Conservation (phyloP, 2,329 filamentous ascomycete species). For the Fusarium coffeatum region DNA sequence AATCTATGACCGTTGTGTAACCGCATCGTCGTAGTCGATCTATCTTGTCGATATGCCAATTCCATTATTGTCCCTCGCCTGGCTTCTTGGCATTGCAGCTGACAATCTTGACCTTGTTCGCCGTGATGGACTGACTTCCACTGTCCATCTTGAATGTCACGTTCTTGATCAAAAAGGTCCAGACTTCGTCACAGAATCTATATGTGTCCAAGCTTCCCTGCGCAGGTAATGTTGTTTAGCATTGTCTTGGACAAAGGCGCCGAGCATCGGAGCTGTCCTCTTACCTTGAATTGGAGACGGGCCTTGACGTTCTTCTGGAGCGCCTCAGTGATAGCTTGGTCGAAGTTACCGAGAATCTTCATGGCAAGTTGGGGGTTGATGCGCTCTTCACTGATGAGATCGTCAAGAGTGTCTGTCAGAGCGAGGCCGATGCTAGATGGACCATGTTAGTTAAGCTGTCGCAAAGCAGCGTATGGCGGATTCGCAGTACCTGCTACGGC, state of each 20-base stretch:
- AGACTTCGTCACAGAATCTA: slow-evolving; percentile 99
- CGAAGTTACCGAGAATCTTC: slow-evolving; percentile 97
- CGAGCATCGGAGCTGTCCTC: slow-evolving; percentile 9
- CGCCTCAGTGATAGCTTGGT: slow-evolving; percentile 90
- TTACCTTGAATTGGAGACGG: slow-evolving; percentile 93
- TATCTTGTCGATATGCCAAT: not conserved
- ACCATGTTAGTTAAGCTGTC: slow-evolving; percentile 44
- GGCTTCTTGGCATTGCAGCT: slow-evolving; percentile 90
- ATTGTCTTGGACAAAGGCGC: not conserved
- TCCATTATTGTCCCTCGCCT: slow-evolving; percentile 52
- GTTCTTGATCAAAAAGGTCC: slow-evolving; percentile 99
- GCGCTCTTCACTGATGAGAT: slow-evolving; percentile 91
- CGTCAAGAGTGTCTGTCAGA: slow-evolving; percentile 96
- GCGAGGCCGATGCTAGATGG: slow-evolving; percentile 84
- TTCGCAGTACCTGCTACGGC: slow-evolving; percentile 87
- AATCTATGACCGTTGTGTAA: slow-evolving; percentile 29
- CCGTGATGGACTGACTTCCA: slow-evolving; percentile 74
- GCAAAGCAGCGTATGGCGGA: slow-evolving; percentile 48
- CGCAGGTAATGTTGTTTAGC: slow-evolving; percentile 2
- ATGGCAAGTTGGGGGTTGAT: slow-evolving; percentile 99
- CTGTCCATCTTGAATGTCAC: slow-evolving; percentile 99
- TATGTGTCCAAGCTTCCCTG: slow-evolving; percentile 98
- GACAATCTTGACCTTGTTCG: slow-evolving; percentile 98
- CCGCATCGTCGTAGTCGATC: not conserved
- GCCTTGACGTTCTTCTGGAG: slow-evolving; percentile 93